Conservation (phyloP, 345 rosid genomes). For the Arabis alpina region DNA sequence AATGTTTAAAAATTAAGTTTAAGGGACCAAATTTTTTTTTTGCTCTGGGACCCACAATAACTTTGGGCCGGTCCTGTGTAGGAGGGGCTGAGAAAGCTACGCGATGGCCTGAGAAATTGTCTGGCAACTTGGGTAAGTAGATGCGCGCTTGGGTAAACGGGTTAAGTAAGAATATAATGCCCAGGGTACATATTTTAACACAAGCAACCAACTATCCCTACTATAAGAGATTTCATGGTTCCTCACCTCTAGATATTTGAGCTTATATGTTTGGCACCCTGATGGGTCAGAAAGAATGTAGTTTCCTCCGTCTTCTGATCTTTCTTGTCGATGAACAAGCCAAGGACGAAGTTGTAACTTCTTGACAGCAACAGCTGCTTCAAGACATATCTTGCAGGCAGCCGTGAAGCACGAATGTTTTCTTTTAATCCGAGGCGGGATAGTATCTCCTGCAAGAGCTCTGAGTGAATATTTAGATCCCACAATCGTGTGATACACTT, state of each 20-base stretch:
- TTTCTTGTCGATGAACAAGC: background rate
- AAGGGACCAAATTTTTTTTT: too few relatives aligned
- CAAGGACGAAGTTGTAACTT: background rate
- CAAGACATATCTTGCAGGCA: slow-evolving; percentile 19
- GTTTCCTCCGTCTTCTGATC: background rate
- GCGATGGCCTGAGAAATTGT: background rate
- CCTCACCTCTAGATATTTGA: background rate
- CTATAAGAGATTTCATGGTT: background rate
- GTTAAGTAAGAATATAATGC: background rate
- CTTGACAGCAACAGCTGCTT: background rate
- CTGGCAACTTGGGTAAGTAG: background rate
- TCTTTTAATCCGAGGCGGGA: slow-evolving; percentile 9
- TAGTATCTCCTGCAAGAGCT: background rate
- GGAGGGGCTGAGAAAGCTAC: slow-evolving; percentile 9
- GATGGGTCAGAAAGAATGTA: slow-evolving; percentile 1
- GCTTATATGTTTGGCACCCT: background rate
- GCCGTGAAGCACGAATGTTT: slow-evolving; percentile 10
- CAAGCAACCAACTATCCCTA: slow-evolving; percentile 21
- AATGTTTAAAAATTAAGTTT: too few relatives aligned
- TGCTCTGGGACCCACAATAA: too few relatives aligned
- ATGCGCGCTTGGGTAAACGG: slow-evolving; percentile 11
- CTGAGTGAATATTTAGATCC: background rate
- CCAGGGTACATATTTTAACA: background rate
- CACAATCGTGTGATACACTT: background rate
- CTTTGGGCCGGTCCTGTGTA: too few relatives aligned